Evolutionary conservation across 805 yeast genomes (phyloP).

Genomic region (Ogataea methanolica): DNA sequence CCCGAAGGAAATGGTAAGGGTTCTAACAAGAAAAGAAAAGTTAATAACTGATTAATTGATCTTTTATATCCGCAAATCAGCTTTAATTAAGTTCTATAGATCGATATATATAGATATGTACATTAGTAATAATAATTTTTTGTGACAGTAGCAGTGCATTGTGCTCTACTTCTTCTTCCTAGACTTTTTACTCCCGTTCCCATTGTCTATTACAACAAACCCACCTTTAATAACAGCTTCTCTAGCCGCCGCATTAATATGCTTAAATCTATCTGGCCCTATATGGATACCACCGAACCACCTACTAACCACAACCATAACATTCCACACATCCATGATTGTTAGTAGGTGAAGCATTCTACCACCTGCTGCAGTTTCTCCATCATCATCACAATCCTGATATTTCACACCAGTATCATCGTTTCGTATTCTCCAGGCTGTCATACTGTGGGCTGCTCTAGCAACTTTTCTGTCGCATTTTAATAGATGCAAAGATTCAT

Average conservation of each 20-base stretch:
- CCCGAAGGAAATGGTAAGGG: slow-evolving; percentile 13
- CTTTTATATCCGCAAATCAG: not conserved
- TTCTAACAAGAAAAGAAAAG: not conserved
- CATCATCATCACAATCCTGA: slow-evolving; percentile 95
- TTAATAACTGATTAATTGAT: not conserved
- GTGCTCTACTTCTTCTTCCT: slow-evolving; percentile 26
- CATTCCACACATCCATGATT: slow-evolving; percentile 74
- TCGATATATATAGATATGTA: not conserved
- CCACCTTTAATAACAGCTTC: slow-evolving; percentile 73
- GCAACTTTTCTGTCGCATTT: slow-evolving; percentile 62
- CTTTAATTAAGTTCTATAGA: not conserved
- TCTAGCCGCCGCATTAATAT: slow-evolving; percentile 83
- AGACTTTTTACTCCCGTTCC: slow-evolving; percentile 17
- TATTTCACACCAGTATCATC: slow-evolving; percentile 46
- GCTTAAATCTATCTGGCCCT: slow-evolving; percentile 93
- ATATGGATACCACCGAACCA: slow-evolving; percentile 93
- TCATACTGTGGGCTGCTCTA: slow-evolving; percentile 74
- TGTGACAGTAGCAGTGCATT: not conserved
- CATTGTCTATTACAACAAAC: slow-evolving; percentile 23
- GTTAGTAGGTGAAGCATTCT: slow-evolving; percentile 74
- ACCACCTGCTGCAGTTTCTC: slow-evolving; percentile 95
- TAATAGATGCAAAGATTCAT: slow-evolving; percentile 44
- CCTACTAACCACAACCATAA: slow-evolving; percentile 79
- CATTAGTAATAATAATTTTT: not conserved
- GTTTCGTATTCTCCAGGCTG: slow-evolving; percentile 76